Base-by-base conservation (phyloP, 495 filamentous ascomycete species). In the Hypoxylon fragiforme region DNA sequence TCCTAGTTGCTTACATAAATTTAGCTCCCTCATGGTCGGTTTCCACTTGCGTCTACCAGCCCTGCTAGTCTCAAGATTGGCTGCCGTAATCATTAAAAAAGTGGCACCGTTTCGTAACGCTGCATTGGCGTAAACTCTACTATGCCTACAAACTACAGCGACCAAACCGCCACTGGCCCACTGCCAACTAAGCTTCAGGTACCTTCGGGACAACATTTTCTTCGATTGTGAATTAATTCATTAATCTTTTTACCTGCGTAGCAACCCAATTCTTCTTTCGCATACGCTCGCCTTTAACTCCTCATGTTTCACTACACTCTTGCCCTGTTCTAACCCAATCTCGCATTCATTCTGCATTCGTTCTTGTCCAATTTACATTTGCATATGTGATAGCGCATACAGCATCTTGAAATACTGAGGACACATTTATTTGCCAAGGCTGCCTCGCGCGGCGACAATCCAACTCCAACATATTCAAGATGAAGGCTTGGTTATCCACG, bases 401-500 rank as follows among this genome's bases (percentile, higher is more conserved):
- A 34, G 24, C 26, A 44, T 26, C n/a, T 14, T 42, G 37, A 42
- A 50, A 49, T 42, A 43, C 37, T 21, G 52, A 57, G 52, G 42
- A 57, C 47, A 57, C 30, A 50, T 46, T 53, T 58, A 43, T 40
- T 36, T 6, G 54, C 57, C 57, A 41, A 68, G 62, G 65, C 65
- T 68, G 65, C 62, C 55, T 62, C 36, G 62, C 45, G 58, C 65
- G 58, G 57, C 61, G 44, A 57, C 43, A 21, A 41, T 44, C 14
- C 14, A 50, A 57, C 32, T 32, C n/a, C 54, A 26, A 58, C 51
- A 18, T 41, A 44, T 32, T 57, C 41, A 68, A 52, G 34, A 77
- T 77, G 75, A 70, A 70, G 65, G 65, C 61, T 43, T 77, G 71
- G 71, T 35, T 65, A 52, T 69, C 62, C 24, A 42, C 63, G 11